These are phyloP conservation scores for Physcomitrium patens DNA, from an alignment of 225 moss, liverwort and hornwort species.

Conservation along the genomic window DNA sequence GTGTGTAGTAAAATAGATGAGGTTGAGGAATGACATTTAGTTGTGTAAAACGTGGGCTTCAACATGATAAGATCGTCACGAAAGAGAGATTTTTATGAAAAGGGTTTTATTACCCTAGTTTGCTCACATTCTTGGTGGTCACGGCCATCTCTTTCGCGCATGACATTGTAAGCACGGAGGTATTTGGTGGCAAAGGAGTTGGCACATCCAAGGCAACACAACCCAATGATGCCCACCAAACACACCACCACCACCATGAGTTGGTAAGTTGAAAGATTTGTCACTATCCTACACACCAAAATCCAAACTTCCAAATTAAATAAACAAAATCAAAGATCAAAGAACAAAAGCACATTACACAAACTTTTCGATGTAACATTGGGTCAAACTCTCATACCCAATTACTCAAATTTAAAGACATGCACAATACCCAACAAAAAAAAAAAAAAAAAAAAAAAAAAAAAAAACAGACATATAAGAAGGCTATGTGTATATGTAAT, in stretches of 20 bases:
- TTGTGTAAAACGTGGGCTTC: neutral
- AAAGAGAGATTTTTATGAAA: neutral
- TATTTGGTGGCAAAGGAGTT: constrained; percentile 36
- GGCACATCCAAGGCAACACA: constrained; percentile 47
- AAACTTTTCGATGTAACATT: neutral
- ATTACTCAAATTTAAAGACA: no score
- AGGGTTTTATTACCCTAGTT: constrained; percentile 35
- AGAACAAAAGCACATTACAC: constrained; percentile 9
- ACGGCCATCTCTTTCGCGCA: constrained; percentile 36
- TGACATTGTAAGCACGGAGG: constrained; percentile 44
- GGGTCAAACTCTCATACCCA: neutral
- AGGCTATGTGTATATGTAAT: no score
- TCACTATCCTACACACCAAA: constrained; percentile 44
- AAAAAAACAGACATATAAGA: no score
- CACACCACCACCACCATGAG: constrained; percentile 51
- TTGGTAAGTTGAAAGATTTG: constrained; percentile 49
- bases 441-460: no score
- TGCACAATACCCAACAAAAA: no score
- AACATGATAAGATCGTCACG: neutral
- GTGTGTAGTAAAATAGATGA: neutral
- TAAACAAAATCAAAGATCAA: neutral
- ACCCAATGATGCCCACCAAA: constrained; percentile 39
- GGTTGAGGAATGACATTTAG: neutral
- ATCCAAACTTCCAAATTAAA: neutral
- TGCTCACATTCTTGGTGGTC: constrained; percentile 55